phyloP scores from a whole-genome alignment of 768 basidiomycete genomes.

The Lentinula edodes region DNA sequence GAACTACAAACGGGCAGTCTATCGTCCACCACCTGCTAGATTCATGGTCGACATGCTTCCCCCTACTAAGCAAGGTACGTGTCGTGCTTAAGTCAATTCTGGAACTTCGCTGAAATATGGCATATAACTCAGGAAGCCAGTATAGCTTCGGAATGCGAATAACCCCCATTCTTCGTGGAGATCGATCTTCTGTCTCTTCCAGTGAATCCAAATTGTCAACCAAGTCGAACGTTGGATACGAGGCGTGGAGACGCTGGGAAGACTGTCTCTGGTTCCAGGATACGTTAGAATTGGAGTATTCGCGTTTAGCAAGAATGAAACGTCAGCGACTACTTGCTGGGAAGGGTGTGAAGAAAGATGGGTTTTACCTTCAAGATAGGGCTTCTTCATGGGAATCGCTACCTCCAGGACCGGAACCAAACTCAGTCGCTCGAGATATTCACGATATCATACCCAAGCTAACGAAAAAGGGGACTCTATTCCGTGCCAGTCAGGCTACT shows the following conservation, averaged over 20 bases:
- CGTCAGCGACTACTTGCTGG: constrained; percentile 61
- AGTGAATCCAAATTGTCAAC: constrained; percentile 16
- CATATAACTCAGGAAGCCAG: constrained; percentile 34
- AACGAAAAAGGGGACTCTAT: constrained; percentile 66
- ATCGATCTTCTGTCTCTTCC: constrained; percentile 30
- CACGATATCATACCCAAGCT: constrained; percentile 63
- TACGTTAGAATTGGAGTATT: constrained; percentile 60
- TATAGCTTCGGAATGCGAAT: constrained; percentile 62
- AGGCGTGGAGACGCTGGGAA: constrained; percentile 78
- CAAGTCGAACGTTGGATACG: constrained; percentile 44
- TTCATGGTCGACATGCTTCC: constrained; percentile 57
- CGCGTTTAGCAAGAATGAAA: constrained; percentile 58
- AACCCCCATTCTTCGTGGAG: constrained; percentile 32
- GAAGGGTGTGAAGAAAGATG: constrained; percentile 72
- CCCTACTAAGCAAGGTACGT: constrained; percentile 51
- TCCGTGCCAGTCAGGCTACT: constrained; percentile 63
- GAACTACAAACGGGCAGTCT: constrained; percentile 59
- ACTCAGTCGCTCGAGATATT: constrained; percentile 63
- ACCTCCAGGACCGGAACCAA: constrained; percentile 78
- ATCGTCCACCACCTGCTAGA: constrained; percentile 49
- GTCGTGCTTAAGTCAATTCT: background rate
- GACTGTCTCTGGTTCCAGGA: constrained; percentile 79
- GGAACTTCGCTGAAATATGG: background rate
- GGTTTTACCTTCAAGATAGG: constrained; percentile 62
- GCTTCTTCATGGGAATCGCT: constrained; percentile 85